Evolutionary conservation across 345 rosid species (phyloP).

Genomic region (Linum lewisii): DNA sequence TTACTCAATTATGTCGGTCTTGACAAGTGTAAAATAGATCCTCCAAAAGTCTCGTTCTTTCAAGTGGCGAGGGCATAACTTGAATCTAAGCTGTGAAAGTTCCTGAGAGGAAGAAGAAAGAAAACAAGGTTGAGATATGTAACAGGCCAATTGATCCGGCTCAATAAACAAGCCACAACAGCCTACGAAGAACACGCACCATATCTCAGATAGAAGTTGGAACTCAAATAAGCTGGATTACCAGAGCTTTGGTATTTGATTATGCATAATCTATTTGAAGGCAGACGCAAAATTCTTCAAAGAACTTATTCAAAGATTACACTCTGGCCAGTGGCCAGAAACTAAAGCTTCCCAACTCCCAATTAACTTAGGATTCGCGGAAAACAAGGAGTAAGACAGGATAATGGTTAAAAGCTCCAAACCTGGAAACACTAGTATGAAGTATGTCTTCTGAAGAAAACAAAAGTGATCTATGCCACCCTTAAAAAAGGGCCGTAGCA

Average conservation of each 20-base stretch:
- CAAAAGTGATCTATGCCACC: neutral
- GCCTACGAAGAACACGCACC: neutral
- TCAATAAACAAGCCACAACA: neutral
- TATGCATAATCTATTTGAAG: neutral
- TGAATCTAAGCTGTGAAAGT: slow-evolving; percentile 70
- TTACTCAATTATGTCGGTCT: slow-evolving; percentile 56
- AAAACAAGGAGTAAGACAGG: neutral
- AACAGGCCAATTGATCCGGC: neutral
- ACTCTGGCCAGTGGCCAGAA: too few relatives aligned
- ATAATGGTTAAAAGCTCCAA: neutral
- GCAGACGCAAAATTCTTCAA: too few relatives aligned
- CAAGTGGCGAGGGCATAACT: slow-evolving; percentile 62
- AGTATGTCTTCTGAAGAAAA: neutral
- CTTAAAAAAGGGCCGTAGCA: neutral
- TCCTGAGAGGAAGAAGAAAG: slow-evolving; percentile 35
- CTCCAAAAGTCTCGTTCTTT: slow-evolving; percentile 83
- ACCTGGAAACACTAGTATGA: neutral
- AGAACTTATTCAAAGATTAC: too few relatives aligned
- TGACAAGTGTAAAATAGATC: slow-evolving; percentile 68
- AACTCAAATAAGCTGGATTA: too few relatives aligned
- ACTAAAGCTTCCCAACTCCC: too few relatives aligned
- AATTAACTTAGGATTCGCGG: too few relatives aligned
- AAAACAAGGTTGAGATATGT: neutral
- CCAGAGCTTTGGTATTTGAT: neutral
- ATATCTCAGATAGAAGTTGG: neutral